Evolutionary conservation across 768 basidiomycete species (phyloP), one percentile per base, ranked within the genome.

Genomic region (Galerina marginata): DNA sequence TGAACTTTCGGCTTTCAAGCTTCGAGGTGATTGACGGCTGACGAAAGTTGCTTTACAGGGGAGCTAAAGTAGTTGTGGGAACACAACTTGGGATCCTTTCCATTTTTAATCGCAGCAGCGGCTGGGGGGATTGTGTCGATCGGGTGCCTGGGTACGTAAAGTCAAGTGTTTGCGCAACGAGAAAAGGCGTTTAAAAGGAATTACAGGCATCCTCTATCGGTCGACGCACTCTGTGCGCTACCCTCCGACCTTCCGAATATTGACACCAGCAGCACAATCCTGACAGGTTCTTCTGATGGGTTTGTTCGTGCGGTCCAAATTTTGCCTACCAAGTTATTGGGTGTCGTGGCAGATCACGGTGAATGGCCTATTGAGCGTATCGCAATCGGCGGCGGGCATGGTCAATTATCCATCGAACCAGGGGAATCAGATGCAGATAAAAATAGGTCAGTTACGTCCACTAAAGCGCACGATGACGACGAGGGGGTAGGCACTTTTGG

Each of bases 241-340:
- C 91, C 92, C 2, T 73, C 82, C 4, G 80, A 79, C 16, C 80
- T 91, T 57, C 82, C 86, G 1, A 81, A 82, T 49, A 83, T 86
- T 58, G 83, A 89, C 67, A 83, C 87, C 14, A 76, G 83, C 6
- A 88, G 86, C 68, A 86, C 89, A 1, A 83, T 97, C 59, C 82
- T 95, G 1, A 95, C 95, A 0, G 95, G 95, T 6, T 96, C 95
- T 0, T 94, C 94, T 6, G 95, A 98, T 71, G 96, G 96, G 0
- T 83, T 93, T 68, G 81, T 98, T 43, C 86, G 95, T 46, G 92
- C 92, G 14, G 89, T 96, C 2, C 86, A 95, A 68, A 79, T 97
- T 38, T 81, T 96, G 58, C 96, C 96, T 1, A 95, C 92, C 56
- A 93, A 93, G 70, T 81, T 98, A 36, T 77, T 96, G 45, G 96